Evolutionary conservation across 257 asterid genomes (phyloP), one percentile per base, ranked within the genome.

Genomic region (Scutellaria galericulata): DNA sequence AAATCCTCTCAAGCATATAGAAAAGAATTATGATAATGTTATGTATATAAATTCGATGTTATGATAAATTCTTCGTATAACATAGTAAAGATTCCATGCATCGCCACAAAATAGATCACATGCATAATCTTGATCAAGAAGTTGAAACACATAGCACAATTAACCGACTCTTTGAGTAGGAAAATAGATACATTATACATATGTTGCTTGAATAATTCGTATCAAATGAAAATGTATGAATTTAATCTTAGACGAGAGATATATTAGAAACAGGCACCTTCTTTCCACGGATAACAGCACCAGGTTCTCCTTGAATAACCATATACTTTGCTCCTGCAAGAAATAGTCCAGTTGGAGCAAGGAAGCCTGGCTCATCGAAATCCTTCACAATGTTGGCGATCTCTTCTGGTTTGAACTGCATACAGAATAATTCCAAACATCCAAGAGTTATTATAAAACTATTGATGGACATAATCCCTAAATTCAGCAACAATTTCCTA

Each of bases 301-400:
- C 86, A 10, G 84, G 76, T 62, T 87, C 92, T 18, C 89, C 89
- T 71, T 83, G 86, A 68, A 84, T 85, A 39, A 87, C 89, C 92
- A 87, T 87, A 62, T 87, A 87, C 67, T 87, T 87, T 9, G 75
- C n/a, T 6, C 86, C 88, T 44, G 53, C 81, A 15, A 83, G 79
- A 71, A 61, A 72, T 24, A 85, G 66, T 14, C 93, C 90, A 13
- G 84, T 85, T 9, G 93, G 93, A 63, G 93, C 93, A 60, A 85
- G 88, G 72, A 15, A 54, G 77, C 90, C 90, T 40, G 88, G 93
- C 77, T 85, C 90, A 37, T 85, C 88, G 35, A 87, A 87, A 75
- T 87, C 93, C 61, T 79, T 83, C 71, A 78, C 76, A 22, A 85
- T 83, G 63, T 71, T 64, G 2, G 62, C 1, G 9, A 87, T 73